Base-by-base conservation (phyloP, 2,329 filamentous ascomycete species). In the Dothidotthia symphoricarpi region DNA sequence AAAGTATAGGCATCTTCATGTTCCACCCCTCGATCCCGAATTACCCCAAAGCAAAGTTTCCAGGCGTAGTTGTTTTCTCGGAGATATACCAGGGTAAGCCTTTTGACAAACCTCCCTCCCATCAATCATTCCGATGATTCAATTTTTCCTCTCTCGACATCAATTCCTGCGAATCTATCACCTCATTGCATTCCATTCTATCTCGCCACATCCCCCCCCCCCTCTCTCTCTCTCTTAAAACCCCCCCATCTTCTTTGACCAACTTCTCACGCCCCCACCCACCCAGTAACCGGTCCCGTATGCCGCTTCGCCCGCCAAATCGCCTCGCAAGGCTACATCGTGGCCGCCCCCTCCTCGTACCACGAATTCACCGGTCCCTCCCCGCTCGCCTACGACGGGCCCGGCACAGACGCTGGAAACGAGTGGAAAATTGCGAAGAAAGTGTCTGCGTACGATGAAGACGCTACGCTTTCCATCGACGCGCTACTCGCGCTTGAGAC, bases 291-390 rank as follows among this genome's bases (percentile, higher is more conserved):
- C 41, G 90, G 90, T 2, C 90, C 90, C 2, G 90, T 96, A 16
- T 79, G 85, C 43, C 83, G 91, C 36, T 95, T 96, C 59, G 88
- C 88, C 34, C 82, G 90, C 43, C 89, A 95, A 66, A 95, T 96
- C 56, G 87, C 88, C 26, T 86, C 88, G 3, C 87, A 95, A 51
- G 91, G 90, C 58, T 96, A 94, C 73, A 94, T 96, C 53, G 89
- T 91, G 51, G 90, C 86, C 8, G 89, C 89, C 0, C 88, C 89
- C 0, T 93, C 86, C 24, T 90, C 84, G 22, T 96, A 95, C 69
- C 90, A 96, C 64, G 90, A 96, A 68, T 96, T 96, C 69, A 88
- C 83, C 1, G 86, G 86, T 4, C 87, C 89, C 0, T 87, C 91
- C 57, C 74, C 90, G 9, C 74, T 96, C 27, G 80, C 86, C 33